Percentiles rank a stretch among this genome's conserved stretches.
Conservation (phyloP, 2,329 filamentous ascomycete genomes). For the Pseudocercospora cruenta region DNA sequence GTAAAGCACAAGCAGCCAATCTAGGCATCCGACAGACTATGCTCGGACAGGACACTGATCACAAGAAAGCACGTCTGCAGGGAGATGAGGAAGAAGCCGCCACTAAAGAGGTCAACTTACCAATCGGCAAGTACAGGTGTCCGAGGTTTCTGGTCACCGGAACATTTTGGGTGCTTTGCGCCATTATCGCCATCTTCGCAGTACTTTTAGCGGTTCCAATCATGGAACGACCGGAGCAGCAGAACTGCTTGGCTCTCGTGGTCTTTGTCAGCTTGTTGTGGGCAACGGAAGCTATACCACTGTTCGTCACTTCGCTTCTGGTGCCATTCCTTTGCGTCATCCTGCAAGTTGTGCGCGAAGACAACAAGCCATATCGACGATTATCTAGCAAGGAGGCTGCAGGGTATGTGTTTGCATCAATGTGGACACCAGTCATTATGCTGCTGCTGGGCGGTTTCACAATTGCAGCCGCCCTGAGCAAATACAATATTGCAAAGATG, state of each 20-base stretch:
- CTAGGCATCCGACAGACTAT: constrained; percentile 78
- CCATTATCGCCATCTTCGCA: constrained; percentile 73
- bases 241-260: constrained; percentile 92
- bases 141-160: constrained; percentile 83
- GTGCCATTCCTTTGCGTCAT: constrained; percentile 93
- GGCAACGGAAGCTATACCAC: constrained; percentile 92
- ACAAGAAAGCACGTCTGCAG: constrained; percentile 71
- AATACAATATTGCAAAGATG: constrained; percentile 96
- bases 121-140: constrained; percentile 73
- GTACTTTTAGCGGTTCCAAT: constrained; percentile 76
- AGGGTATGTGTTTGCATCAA: constrained; percentile 83
- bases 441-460: constrained; percentile 94
- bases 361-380: constrained; percentile 69
- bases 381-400: constrained; percentile 81
- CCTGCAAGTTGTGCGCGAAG: constrained; percentile 78
- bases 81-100: constrained; percentile 74
- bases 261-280: constrained; percentile 92
- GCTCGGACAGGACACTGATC: constrained; percentile 73
- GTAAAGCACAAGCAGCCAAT: constrained; percentile 91
- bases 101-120: constrained; percentile 74
- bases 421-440: constrained; percentile 99
- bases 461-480: constrained; percentile 89
- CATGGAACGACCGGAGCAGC: constrained; percentile 84
- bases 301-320: constrained; percentile 92
- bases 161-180: constrained; percentile 75